Evolutionary conservation across 306 rosid genomes (phyloP), one percentile per base, ranked within the genome.

Genomic region (Vigna nakashimae): DNA sequence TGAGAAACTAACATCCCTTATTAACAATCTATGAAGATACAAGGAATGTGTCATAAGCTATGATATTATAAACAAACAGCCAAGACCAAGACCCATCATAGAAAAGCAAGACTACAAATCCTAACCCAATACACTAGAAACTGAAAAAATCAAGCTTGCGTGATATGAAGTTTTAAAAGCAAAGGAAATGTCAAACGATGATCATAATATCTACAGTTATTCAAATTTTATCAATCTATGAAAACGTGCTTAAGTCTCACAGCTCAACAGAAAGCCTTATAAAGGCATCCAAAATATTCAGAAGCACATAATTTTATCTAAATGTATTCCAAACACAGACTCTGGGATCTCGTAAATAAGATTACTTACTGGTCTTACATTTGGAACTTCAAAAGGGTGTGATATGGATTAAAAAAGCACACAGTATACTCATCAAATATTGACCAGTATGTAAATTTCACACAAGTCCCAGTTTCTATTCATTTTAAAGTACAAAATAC

Each of bases 391-490:
- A 63, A 67, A 63, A 59, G 30, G 71, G 66, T 1, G 40, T 63
- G 71, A 49, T 34, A 26, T 26, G 15, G 52, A 45, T 43, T 17
- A 34, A 74, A 52, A 36, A 73, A 53, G 73, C 45, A 34, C 17
- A 6, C 16, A 38, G 17, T 74, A 36, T 53, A 65, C 60, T 53
- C 79, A 30, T 6, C 65, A 73, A 56, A 32, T 18, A 36, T 30
- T 24, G 22, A 36, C 49, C 75, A 6, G 50, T 14, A 46, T 38
- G 59, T 56, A 32, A 73, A 43, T 73, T 42, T 45, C 69, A 73
- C 32, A 73, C n/a, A 68, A 46, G 50, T 80, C 59, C 56, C 46
- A 64, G 65, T 64, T 59, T 46, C 62, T 69, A 80, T 42, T 71
- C 50, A 57, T 75, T 76, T 75, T 32, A 24, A 55, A 51, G 53